Evolutionary conservation across 2,329 filamentous ascomycete species (phyloP).

Genomic region (Ophiostoma himal-ulmi): DNA sequence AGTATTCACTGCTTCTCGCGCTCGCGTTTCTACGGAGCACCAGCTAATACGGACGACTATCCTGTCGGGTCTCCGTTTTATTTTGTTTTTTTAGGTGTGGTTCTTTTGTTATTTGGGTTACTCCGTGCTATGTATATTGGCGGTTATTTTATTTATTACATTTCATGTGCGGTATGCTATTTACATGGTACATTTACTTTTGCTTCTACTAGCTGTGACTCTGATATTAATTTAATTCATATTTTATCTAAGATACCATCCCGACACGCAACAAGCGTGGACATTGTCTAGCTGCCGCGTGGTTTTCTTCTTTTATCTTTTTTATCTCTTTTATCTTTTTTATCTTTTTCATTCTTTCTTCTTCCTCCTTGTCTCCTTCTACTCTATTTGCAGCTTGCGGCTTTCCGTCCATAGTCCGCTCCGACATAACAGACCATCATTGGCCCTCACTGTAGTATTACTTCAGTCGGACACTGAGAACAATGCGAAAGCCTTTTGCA

Average conservation of each 20-base stretch:
- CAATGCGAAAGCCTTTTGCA: background rate
- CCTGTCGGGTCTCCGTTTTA: background rate
- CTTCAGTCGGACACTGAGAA: background rate
- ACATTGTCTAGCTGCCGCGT: background rate
- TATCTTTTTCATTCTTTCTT: background rate
- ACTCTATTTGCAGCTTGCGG: background rate
- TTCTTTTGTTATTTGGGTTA: background rate
- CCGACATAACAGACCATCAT: background rate
- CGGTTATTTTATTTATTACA: background rate
- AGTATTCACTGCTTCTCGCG: background rate
- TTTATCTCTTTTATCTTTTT: background rate
- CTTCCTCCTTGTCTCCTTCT: background rate
- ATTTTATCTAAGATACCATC: background rate
- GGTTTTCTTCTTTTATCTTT: background rate
- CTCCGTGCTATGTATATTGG: background rate
- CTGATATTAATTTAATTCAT: background rate
- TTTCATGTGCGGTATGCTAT: background rate
- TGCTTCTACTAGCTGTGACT: no score
- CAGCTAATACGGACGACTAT: background rate
- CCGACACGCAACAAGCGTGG: background rate
- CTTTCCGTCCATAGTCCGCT: background rate
- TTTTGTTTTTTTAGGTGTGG: background rate
- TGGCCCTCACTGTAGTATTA: background rate
- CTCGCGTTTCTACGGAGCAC: conserved; percentile 4
- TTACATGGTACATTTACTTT: no score